These are phyloP conservation scores for Platismatia glauca DNA, from an alignment of 495 filamentous ascomycete species.

Conservation along the genomic window DNA sequence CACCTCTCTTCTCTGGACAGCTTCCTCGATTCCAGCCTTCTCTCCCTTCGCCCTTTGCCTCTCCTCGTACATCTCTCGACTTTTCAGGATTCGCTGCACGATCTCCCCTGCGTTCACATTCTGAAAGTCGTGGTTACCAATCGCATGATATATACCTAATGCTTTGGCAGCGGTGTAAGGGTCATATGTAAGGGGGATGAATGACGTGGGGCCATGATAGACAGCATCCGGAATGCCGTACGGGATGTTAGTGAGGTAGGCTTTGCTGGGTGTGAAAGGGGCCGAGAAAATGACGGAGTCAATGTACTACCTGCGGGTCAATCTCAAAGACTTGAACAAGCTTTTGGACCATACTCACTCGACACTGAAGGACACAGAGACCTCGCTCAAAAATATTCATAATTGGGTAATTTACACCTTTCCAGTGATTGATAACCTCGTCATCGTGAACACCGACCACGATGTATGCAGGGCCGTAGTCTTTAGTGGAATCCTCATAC, in stretches of 20 bases:
- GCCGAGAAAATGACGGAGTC: constrained; percentile 80
- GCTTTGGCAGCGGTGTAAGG: constrained; percentile 71
- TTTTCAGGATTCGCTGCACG: constrained; percentile 78
- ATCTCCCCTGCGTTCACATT: constrained; percentile 90
- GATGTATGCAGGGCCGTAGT: constrained; percentile 75
- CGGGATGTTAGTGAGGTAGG: constrained; percentile 67
- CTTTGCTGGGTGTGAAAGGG: constrained; percentile 69
- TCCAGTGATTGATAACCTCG: constrained; percentile 86
- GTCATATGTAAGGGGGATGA: constrained; percentile 80
- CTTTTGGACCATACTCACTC: constrained; percentile 44
- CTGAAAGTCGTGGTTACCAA: constrained; percentile 64
- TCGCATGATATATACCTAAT: constrained; percentile 70
- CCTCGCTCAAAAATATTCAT: constrained; percentile 98
- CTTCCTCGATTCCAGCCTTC: constrained; percentile 64
- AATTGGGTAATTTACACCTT: constrained; percentile 96
- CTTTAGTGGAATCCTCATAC: constrained; percentile 56
- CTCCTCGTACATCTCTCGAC: constrained; percentile 76
- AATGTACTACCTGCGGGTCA: constrained; percentile 56
- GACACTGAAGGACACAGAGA: constrained; percentile 89
- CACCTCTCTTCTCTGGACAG: constrained; percentile 34
- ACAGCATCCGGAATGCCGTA: constrained; percentile 69
- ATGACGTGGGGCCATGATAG: constrained; percentile 90
- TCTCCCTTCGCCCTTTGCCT: constrained; percentile 79
- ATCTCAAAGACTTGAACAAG: background rate
- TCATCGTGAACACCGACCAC: constrained; percentile 92